Evolutionary conservation across 2,329 filamentous ascomycete genomes (phyloP), one percentile per base, ranked within the genome.

Genomic region (Didymella arachidicola): DNA sequence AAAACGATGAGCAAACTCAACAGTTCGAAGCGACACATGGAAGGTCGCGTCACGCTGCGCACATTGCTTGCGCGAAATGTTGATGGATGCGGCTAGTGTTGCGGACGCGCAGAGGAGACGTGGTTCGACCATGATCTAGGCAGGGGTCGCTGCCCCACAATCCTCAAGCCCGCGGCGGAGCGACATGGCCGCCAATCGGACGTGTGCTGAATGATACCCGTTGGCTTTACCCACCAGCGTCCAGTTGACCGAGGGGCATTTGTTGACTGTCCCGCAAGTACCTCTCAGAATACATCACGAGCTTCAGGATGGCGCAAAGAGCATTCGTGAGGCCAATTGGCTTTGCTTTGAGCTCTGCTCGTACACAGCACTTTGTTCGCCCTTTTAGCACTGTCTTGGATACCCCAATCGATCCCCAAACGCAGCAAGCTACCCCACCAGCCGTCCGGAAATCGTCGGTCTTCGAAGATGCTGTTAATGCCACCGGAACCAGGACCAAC

Each of bases 401-500:
- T 49, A 59, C 65, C 7, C 71, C 72, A 34, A 55, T 74, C 39
- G 57, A 71, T 41, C 63, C 71, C 38, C 54, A 60, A 19, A 62
- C 67, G 43, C 68, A 72, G 59, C 62, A 64, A 45, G 50, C 61
- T 42, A 62, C 63, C 54, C 60, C 63, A 7, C 53, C 65, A 12
- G 34, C 57, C 26, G 38, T 39, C 8, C 58, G 57, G 32, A 44
- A 50, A 58, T 48, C 57, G 18, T 67, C 65, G 29, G 67, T 72
- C 18, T 75, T 76, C 51, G 59, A 73, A 26, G 63, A 74, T 65
- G 89, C 90, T 8, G 81, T 90, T 22, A 80, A 83, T 43, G 87
- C 89, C 22, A 83, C 79, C 1, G 79, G 73, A 6, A 85, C 90
- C 12, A 83, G 91, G 48, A 89, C 88, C 70, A 85, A 88, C 76